Conservation (phyloP, 257 asterid species). For the Jacaranda copaia region DNA sequence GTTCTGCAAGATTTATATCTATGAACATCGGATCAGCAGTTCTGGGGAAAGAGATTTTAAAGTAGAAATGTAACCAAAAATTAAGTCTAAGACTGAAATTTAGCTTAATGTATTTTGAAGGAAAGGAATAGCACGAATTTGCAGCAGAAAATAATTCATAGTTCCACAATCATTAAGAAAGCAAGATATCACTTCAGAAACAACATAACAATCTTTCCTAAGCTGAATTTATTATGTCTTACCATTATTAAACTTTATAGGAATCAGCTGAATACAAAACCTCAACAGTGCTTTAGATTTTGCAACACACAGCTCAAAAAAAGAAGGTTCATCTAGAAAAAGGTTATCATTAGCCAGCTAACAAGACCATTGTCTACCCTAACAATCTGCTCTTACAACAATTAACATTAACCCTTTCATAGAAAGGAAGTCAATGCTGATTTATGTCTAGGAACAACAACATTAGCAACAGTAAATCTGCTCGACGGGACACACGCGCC, state of each 20-base stretch:
- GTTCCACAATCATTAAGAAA: background rate
- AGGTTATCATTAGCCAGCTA: constrained; percentile 29
- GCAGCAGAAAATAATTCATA: constrained; percentile 23
- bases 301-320: constrained; percentile 24
- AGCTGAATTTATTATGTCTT: constrained; percentile 10
- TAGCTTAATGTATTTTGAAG: background rate
- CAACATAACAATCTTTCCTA: constrained; percentile 15
- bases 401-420: constrained; percentile 31
- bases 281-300: constrained; percentile 28
- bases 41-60: background rate
- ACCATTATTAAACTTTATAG: constrained; percentile 5
- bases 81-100: background rate
- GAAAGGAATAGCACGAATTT: constrained; percentile 10
- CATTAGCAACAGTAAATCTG: constrained; percentile 32
- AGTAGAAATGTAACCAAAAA: background rate
- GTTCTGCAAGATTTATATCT: constrained; percentile 9
- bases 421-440: constrained; percentile 22
- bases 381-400: constrained; percentile 30
- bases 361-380: constrained; percentile 27
- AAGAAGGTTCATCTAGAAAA: constrained; percentile 33
- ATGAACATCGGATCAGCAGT: constrained; percentile 27
- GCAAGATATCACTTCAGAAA: constrained; percentile 24
- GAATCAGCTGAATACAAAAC: constrained; percentile 27
- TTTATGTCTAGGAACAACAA: constrained; percentile 29
- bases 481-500: constrained; percentile 41